Evolutionary conservation across 306 rosid species (phyloP), one percentile per base, ranked within the genome.

Genomic region (Acacia melanoxylon): DNA sequence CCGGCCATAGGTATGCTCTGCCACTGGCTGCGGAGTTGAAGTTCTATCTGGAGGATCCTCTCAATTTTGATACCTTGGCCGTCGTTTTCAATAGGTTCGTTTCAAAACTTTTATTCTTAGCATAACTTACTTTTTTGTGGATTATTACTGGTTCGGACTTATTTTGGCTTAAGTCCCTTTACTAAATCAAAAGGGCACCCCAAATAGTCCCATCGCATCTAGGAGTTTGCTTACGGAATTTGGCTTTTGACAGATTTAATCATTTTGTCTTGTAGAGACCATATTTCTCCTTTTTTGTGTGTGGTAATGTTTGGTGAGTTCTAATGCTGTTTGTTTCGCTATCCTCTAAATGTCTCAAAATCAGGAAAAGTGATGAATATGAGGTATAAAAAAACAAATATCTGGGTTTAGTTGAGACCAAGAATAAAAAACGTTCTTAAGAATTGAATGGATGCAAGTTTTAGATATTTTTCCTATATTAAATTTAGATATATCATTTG

Each of bases 401-500:
- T 79, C 41, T 70, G 73, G 78, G 44, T 42, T 24, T 41, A 29
- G 56, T 76, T 58, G 44, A 42, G 41, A 27, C 41, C 27, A 17
- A 46, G 6, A 20, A 15, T 27, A 0, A 10, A 27, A 10, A 73
- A 29, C 44, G 8, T 16, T 48, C 15, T 29, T 48, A 27, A 46
- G 58, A 45, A 27, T 24, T 44, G 4, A 25, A 5, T 71, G 27
- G 48, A 35, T 37, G 27, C 1, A 8, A 67, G 6, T 8, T 67
- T 19, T 40, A 20, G 76, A 59, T 25, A 9, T 22, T 24, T 59
- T 59, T 76, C 40, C 41, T 77, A 31, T 79, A 24, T 69, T 59
- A 78, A 74, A 54, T 54, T 81, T 77, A 66, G 67, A 19, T 33
- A 72, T 31, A 81, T 74, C 58, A 62, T 45, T 22, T 4, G 51